These are phyloP conservation scores for Erodium moschatum DNA, from an alignment of 441 rosid genomes.

Conservation along the genomic window DNA sequence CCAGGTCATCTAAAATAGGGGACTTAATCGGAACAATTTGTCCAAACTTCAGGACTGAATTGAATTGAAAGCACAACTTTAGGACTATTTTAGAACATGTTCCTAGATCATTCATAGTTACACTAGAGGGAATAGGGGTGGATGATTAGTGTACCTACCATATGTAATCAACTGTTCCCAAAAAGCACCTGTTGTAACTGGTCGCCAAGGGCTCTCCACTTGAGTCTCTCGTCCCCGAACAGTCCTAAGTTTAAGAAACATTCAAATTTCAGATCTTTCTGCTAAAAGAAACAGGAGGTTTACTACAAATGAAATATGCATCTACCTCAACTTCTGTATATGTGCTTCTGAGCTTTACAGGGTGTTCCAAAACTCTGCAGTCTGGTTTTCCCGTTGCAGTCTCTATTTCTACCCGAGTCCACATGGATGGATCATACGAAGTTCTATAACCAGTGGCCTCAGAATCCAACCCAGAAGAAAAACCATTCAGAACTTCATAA, in stretches of 20 bases:
- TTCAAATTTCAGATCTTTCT: background rate
- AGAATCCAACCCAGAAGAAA: slow-evolving; percentile 30
- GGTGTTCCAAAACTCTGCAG: slow-evolving; percentile 47
- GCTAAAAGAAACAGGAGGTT: slow-evolving; percentile 1
- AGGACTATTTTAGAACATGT: background rate
- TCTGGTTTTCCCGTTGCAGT: slow-evolving; percentile 68
- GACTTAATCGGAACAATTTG: background rate
- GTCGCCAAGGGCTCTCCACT: slow-evolving; percentile 79
- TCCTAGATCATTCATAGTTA: slow-evolving; percentile 1
- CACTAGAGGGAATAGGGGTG: background rate
- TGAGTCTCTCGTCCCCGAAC: slow-evolving; percentile 58
- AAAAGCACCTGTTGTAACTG: slow-evolving; percentile 78
- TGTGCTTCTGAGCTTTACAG: slow-evolving; percentile 62
- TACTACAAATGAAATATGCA: slow-evolving; percentile 3
- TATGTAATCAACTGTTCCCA: slow-evolving; percentile 94
- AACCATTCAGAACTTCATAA: slow-evolving; percentile 24
- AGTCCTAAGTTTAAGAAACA: slow-evolving; percentile 37
- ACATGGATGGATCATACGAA: slow-evolving; percentile 52
- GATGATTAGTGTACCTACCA: slow-evolving; percentile 38
- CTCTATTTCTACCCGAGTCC: slow-evolving; percentile 80
- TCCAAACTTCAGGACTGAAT: background rate
- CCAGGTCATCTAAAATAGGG: background rate
- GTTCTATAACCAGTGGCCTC: slow-evolving; percentile 28
- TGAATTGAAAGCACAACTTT: background rate
- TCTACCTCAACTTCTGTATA: slow-evolving; percentile 78